Percentiles rank a stretch among this genome's conserved stretches.
Evolutionary conservation across 352 stramenopile species (phyloP).

Genomic region (Globisporangium spinosum): DNA sequence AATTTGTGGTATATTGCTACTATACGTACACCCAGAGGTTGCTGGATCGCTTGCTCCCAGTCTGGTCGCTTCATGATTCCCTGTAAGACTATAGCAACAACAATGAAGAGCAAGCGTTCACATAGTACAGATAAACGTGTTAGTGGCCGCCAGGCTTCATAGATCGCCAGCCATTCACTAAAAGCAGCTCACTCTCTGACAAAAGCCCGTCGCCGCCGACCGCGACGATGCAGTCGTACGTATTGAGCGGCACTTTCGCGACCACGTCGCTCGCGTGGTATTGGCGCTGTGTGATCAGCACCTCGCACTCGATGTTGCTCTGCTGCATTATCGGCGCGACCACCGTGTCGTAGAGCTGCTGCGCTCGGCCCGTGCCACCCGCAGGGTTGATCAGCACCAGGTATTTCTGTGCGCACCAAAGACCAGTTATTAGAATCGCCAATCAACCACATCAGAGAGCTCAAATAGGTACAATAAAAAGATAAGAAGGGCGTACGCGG

Average conservation of each 20-base stretch:
- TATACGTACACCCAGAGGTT: conserved; percentile 43
- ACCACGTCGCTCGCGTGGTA: conserved; percentile 57
- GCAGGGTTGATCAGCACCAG: conserved; percentile 66
- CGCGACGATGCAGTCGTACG: conserved; percentile 58
- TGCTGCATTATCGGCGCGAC: conserved; percentile 51
- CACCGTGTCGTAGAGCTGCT: conserved; percentile 44
- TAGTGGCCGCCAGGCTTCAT: background rate
- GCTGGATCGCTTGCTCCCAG: conserved; percentile 49
- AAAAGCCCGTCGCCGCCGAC: conserved; percentile 63
- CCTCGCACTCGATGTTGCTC: conserved; percentile 51
- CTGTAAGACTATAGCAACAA: conserved; percentile 46
- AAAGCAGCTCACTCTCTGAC: conserved; percentile 47
- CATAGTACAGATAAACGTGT: conserved; percentile 12
- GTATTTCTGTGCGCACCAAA: conserved; percentile 30
- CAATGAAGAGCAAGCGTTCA: background rate
- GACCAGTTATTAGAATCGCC: background rate
- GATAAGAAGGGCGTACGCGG: conserved; percentile 27
- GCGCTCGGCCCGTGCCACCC: conserved; percentile 46
- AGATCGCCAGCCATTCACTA: background rate
- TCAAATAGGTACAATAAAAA: conserved; percentile 8
- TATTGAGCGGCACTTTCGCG: conserved; percentile 33
- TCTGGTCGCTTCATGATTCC: conserved; percentile 58
- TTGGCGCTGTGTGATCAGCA: conserved; percentile 42
- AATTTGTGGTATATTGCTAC: background rate
- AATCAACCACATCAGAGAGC: background rate